Conservation (phyloP, 1,284 basidiomycete genomes). For the Mycena sp. region DNA sequence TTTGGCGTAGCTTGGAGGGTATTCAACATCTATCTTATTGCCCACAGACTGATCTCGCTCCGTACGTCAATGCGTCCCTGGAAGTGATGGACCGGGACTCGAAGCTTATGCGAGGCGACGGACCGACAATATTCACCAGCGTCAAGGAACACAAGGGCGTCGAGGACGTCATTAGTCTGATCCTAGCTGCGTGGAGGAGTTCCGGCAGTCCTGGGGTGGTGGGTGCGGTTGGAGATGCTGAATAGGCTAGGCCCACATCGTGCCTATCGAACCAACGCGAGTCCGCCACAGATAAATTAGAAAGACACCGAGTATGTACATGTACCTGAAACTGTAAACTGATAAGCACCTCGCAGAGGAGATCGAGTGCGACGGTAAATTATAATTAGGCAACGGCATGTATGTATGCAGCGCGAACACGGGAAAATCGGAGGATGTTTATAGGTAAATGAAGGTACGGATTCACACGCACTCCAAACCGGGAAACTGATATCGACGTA, state of each 20-base stretch:
- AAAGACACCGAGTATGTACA: background rate
- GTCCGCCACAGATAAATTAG: conserved; percentile 26
- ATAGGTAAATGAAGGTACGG: conserved; percentile 21
- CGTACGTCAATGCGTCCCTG: conserved; percentile 92
- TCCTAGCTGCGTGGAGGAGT: conserved; percentile 88
- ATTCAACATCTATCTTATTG: conserved; percentile 7
- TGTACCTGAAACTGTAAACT: conserved; percentile 1
- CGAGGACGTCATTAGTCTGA: conserved; percentile 84
- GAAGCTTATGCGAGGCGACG: conserved; percentile 92
- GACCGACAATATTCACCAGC: conserved; percentile 93
- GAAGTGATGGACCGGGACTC: conserved; percentile 96
- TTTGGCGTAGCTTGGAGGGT: conserved; percentile 43
- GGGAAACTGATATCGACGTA: background rate
- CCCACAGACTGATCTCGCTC: conserved; percentile 88
- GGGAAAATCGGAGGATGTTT: conserved; percentile 1
- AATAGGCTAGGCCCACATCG: conserved; percentile 6
- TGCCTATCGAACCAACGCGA: conserved; percentile 1
- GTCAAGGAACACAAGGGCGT: conserved; percentile 87
- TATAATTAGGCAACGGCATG: conserved; percentile 11
- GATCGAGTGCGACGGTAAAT: conserved; percentile 11
- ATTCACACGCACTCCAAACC: background rate
- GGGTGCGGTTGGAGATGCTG: conserved; percentile 55
- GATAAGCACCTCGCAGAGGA: conserved; percentile 3
- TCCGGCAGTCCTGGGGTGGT: conserved; percentile 77
- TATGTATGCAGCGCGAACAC: background rate